These are phyloP conservation scores for Panicum miliaceum DNA, from an alignment of 176 grass and related monocot species.

Conservation along the genomic window DNA sequence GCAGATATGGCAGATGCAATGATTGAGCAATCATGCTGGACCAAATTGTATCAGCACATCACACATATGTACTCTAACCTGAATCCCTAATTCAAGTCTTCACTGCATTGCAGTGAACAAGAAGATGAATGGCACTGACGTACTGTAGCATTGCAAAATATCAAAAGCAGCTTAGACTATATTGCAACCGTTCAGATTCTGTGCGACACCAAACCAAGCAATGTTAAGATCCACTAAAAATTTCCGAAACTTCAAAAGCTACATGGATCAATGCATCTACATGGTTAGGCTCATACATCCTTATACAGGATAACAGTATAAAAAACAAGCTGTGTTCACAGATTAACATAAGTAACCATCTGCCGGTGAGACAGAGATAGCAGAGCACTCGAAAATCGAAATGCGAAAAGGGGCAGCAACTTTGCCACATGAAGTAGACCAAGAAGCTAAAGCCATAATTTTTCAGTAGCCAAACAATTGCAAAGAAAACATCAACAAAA, in stretches of 20 bases:
- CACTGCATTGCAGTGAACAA: not conserved
- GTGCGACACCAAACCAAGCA: not conserved
- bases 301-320: not conserved
- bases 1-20: not conserved
- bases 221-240: not conserved
- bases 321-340: not conserved
- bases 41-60: constrained; percentile 15
- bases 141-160: not conserved
- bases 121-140: not conserved
- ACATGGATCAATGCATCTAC: constrained; percentile 1
- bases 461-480: not conserved
- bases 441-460: not conserved
- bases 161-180: not conserved
- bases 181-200: not conserved
- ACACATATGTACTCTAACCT: not conserved
- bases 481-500: not conserved
- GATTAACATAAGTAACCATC: not conserved
- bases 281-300: not conserved
- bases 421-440: not conserved
- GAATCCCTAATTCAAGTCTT: not conserved
- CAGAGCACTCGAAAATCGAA: not conserved
- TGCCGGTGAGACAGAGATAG: not conserved
- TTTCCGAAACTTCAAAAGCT: not conserved
- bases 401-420: not conserved
- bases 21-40: not conserved